Evolutionary conservation across 306 rosid genomes (phyloP), one percentile per base, ranked within the genome.

Genomic region (Medicago truncatula): DNA sequence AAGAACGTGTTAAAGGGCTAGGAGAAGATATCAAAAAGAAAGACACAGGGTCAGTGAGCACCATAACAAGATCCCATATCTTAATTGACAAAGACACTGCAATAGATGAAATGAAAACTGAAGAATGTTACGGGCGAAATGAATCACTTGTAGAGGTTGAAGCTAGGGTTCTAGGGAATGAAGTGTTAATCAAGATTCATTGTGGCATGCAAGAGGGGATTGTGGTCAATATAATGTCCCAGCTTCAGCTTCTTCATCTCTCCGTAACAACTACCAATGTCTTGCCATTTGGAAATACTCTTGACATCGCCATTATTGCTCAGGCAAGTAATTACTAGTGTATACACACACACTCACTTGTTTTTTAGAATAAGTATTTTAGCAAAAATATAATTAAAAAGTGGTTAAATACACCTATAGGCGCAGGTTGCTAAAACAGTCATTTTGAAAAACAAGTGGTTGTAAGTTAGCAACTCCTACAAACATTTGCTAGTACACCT

Each of bases 201-300:
- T 78, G 76, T 47, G 54, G 4, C n/a, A 70, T n/a, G 6, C 76
- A 78, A 59, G 60, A 69, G 38, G 81, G 68, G 11, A 60, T 78
- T 69, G 17, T 78, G 43, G 63, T 78, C 6, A 46, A 70, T 20
- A 47, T 78, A 18, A 46, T 78, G 63, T 69, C 81, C 4, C 81
- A 59, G 43, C 81, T 77, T 25, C 70, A 77, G 59, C 38, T 21
- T 34, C 70, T 57, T 77, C 75, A 68, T 77, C 76, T 77, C 70
- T 57, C 43, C 25, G 38, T 70, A 17, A 34, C 70, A 7, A 46
- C 61, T 25, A 68, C 41, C 75, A 68, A 59, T 21, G 76, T 77
- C 61, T 77, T 77, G 81, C 81, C 75, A 28, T 69, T 77, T 68
- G 75, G 75, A 46, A 43, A 58, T 58, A 77, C 81, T 47, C 61